Percentiles rank a stretch among this genome's conserved stretches.
phyloP scores from a whole-genome alignment of 768 basidiomycete species.

The Coprinopsis cinerea region DNA sequence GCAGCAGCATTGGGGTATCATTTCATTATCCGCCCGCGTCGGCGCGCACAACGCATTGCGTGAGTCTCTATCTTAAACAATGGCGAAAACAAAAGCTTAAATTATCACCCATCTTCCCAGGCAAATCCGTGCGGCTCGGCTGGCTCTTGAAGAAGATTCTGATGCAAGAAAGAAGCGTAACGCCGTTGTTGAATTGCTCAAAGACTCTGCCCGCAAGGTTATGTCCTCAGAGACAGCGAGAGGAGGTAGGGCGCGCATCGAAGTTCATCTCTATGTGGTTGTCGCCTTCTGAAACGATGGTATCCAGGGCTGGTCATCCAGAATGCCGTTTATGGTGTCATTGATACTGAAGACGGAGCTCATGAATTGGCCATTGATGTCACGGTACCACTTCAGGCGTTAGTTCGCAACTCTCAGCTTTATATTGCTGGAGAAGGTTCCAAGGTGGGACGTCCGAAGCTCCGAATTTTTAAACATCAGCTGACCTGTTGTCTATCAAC shows the following conservation, averaged over 20 bases:
- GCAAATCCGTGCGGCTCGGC: conserved; percentile 60
- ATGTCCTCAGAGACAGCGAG: conserved; percentile 56
- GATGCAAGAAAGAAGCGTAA: conserved; percentile 59
- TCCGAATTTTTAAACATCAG: conserved; percentile 6
- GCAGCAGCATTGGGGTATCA: conserved; percentile 49
- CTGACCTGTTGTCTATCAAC: conserved; percentile 6
- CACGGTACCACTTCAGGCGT: conserved; percentile 73
- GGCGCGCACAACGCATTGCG: conserved; percentile 47
- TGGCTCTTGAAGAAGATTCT: conserved; percentile 57
- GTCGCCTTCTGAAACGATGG: conserved; percentile 13
- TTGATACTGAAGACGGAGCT: conserved; percentile 41
- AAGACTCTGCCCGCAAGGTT: conserved; percentile 61
- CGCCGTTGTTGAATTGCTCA: conserved; percentile 56
- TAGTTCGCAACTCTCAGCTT: conserved; percentile 74
- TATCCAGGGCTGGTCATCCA: conserved; percentile 66
- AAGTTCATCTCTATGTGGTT: background rate
- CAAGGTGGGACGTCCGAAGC: conserved; percentile 51
- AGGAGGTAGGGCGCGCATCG: conserved; percentile 44
- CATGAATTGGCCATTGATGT: conserved; percentile 67
- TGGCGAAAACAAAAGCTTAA: background rate
- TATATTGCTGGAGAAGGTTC: conserved; percentile 68
- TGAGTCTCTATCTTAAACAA: conserved; percentile 23
- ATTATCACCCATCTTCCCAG: conserved; percentile 27
- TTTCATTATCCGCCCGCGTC: conserved; percentile 50
- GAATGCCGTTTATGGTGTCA: conserved; percentile 67